A percentile compares a stretch with the other conserved stretches of the same genome.
Conservation (phyloP, 2,329 filamentous ascomycete genomes). For the Penicillium occitanis region DNA sequence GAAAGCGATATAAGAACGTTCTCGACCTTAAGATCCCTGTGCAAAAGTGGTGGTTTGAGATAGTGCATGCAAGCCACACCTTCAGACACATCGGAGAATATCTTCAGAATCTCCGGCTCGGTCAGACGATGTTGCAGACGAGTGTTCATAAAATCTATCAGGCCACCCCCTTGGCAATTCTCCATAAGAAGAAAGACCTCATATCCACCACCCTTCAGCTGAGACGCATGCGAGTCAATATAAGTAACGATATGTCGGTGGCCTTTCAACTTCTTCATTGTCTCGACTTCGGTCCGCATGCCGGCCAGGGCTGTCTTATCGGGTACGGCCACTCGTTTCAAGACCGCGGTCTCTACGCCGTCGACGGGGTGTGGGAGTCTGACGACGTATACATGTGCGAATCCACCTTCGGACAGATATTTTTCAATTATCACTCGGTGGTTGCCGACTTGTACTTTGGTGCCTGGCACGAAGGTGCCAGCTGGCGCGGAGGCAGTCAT, state of each 20-base stretch:
- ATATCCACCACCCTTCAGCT: constrained; percentile 87
- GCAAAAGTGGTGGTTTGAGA: constrained; percentile 85
- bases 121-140: constrained; percentile 92
- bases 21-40: constrained; percentile 95
- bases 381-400: constrained; percentile 97
- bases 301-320: constrained; percentile 92
- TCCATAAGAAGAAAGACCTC: constrained; percentile 99
- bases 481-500: constrained; percentile 50
- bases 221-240: constrained; percentile 96
- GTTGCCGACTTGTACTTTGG: constrained; percentile 92
- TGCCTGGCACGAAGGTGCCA: constrained; percentile 88
- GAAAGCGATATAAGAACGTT: constrained; percentile 84
- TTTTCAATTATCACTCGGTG: constrained; percentile 94
- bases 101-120: constrained; percentile 94
- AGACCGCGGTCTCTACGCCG: constrained; percentile 76
- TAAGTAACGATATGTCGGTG: constrained; percentile 96
- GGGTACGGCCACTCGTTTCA: constrained; percentile 93
- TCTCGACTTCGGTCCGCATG: constrained; percentile 98
- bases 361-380: constrained; percentile 75
- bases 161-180: constrained; percentile 86
- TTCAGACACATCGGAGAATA: constrained; percentile 93
- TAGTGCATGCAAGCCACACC: constrained; percentile 99
- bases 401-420: constrained; percentile 96
- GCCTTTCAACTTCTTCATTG: constrained; percentile 98
- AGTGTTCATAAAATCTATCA: constrained; percentile 99